Evolutionary conservation across 2,329 filamentous ascomycete species (phyloP).

Genomic region (Aspergillus ustus): DNA sequence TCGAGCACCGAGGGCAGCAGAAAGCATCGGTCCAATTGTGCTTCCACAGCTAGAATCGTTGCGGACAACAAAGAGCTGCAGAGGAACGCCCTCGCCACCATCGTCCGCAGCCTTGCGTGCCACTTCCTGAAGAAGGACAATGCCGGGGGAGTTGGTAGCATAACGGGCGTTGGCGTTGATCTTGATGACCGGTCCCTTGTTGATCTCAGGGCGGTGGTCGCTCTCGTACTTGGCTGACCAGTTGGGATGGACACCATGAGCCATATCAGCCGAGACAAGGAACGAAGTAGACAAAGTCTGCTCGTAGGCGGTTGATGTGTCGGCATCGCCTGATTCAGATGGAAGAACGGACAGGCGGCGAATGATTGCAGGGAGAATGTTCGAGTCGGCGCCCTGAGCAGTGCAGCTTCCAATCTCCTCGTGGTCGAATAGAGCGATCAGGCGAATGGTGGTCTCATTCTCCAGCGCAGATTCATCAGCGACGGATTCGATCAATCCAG

Average conservation of each 20-base stretch:
- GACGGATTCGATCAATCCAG: conserved; percentile 82
- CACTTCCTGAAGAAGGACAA: conserved; percentile 87
- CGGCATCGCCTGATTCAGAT: conserved; percentile 62
- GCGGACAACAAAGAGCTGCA: conserved; percentile 94
- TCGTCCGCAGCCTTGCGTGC: conserved; percentile 64
- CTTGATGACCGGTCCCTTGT: conserved; percentile 95
- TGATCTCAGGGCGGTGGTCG: conserved; percentile 91
- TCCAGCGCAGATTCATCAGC: conserved; percentile 67
- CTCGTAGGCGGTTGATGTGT: conserved; percentile 82
- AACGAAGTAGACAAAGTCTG: conserved; percentile 91
- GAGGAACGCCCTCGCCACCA: conserved; percentile 72
- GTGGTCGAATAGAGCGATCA: conserved; percentile 96
- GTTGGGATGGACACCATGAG: conserved; percentile 94
- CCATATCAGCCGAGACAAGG: conserved; percentile 96
- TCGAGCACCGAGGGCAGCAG: conserved; percentile 80
- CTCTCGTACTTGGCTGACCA: conserved; percentile 90
- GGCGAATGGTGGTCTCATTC: conserved; percentile 77
- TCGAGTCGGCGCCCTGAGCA: conserved; percentile 91
- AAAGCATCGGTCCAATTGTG: conserved; percentile 97
- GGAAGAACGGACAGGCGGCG: conserved; percentile 83
- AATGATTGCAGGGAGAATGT: conserved; percentile 84
- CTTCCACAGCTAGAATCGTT: conserved; percentile 95
- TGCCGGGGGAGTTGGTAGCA: conserved; percentile 93
- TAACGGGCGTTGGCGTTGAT: conserved; percentile 98
- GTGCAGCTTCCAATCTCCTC: conserved; percentile 95